phyloP scores from a whole-genome alignment of 2,329 filamentous ascomycete genomes.

The Fusarium sp. region DNA sequence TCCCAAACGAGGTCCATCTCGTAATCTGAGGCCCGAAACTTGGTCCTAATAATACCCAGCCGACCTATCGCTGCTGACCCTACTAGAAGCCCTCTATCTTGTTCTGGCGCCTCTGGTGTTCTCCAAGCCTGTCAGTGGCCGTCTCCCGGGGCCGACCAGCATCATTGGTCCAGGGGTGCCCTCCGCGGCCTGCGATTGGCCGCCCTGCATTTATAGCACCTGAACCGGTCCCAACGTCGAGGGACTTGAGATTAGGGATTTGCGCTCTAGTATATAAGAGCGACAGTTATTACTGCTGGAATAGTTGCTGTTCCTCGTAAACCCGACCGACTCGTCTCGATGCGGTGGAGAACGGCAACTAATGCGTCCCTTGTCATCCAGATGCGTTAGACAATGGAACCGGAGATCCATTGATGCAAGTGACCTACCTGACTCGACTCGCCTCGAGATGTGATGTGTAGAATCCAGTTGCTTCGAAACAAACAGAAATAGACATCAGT shows the following conservation, averaged over 20 bases:
- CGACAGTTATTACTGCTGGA: neutral
- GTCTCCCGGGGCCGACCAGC: slow-evolving; percentile 5
- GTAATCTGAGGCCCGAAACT: no score
- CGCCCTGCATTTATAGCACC: slow-evolving; percentile 44
- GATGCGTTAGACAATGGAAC: neutral
- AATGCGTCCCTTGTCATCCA: neutral
- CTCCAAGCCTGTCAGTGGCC: slow-evolving; percentile 9
- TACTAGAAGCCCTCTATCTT: slow-evolving; percentile 2
- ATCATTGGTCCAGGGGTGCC: slow-evolving; percentile 41
- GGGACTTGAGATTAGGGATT: slow-evolving; percentile 7
- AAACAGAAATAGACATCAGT: no score
- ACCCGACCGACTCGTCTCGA: neutral
- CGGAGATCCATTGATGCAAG: slow-evolving; percentile 1
- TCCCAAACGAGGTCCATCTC: no score
- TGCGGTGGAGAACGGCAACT: neutral
- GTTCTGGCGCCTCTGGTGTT: neutral
- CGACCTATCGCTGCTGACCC: slow-evolving; percentile 13
- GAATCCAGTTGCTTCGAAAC: neutral
- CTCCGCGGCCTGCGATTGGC: slow-evolving; percentile 36
- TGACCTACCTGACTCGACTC: neutral
- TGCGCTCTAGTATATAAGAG: neutral
- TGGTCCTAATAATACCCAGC: no score
- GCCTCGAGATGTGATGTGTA: neutral
- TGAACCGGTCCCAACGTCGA: slow-evolving; percentile 4
- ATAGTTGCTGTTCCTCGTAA: neutral